These are phyloP conservation scores for Cyclotella cryptica DNA, from an alignment of 108 stramenopile species.

Conservation along the genomic window DNA sequence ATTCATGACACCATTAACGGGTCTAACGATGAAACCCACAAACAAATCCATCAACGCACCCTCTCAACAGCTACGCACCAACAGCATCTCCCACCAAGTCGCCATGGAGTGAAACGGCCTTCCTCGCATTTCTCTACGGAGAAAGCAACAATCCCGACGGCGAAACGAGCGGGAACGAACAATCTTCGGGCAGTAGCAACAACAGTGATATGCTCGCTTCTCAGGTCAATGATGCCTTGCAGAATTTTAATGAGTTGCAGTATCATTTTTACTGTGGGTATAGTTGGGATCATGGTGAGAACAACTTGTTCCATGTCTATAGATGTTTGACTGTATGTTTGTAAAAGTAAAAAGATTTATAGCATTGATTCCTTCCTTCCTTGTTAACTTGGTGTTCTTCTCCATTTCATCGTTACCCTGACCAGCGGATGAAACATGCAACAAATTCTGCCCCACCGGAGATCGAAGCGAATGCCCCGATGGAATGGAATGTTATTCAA, in stretches of 20 bases:
- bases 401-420: neutral
- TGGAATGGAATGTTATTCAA: constrained; percentile 33
- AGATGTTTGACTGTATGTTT: neutral
- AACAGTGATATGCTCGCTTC: constrained; percentile 6
- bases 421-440: constrained; percentile 21
- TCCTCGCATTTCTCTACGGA: constrained; percentile 26
- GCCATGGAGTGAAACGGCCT: constrained; percentile 34
- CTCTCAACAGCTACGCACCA: constrained; percentile 3
- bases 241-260: constrained; percentile 20
- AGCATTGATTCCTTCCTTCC: too few species aligned
- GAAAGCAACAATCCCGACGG: constrained; percentile 5
- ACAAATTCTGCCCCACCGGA: constrained; percentile 21
- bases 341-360: too few species aligned
- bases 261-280: constrained; percentile 44
- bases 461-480: constrained; percentile 19
- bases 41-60: neutral
- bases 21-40: neutral
- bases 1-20: neutral
- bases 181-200: neutral
- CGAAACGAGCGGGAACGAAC: neutral
- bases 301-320: neutral
- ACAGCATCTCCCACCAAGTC: constrained; percentile 13
- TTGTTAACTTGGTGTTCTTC: neutral
- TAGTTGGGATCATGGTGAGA: constrained; percentile 33
- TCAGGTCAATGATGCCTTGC: constrained; percentile 17